A percentile compares a stretch with the other conserved stretches of the same genome.
Conservation (phyloP, 371 early-diverging fungal genomes). For the Phascolomyces articulosus region DNA sequence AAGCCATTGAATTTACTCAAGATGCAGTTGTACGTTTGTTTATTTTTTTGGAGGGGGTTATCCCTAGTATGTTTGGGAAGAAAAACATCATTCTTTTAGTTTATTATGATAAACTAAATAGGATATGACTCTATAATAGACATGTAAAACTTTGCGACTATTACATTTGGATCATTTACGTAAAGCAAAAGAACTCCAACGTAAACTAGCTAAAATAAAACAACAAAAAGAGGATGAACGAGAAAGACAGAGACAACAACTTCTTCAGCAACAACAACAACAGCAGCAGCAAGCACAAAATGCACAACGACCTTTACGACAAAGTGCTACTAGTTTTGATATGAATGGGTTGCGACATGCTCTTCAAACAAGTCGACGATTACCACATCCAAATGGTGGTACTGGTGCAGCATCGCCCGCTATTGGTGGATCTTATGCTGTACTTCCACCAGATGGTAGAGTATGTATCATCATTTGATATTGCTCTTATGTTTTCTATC, state of each 20-base stretch:
- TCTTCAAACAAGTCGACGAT: slow-evolving; percentile 5
- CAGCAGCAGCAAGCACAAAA: slow-evolving; percentile 4
- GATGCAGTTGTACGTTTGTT: slow-evolving; percentile 32
- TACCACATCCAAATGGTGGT: neutral
- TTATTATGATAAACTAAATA: neutral
- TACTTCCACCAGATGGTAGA: slow-evolving; percentile 17
- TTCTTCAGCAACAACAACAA: neutral
- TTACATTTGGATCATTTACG: slow-evolving; percentile 36
- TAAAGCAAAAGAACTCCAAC: slow-evolving; percentile 37
- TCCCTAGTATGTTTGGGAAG: too few species aligned
- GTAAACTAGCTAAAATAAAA: slow-evolving; percentile 13
- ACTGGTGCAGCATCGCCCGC: slow-evolving; percentile 15
- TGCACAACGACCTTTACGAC: neutral
- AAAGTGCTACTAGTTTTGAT: slow-evolving; percentile 3
- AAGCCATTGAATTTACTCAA: slow-evolving; percentile 37
- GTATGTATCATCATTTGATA: slow-evolving; percentile 4
- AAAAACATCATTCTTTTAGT: neutral
- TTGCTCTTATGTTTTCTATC: too few species aligned
- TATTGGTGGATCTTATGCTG: slow-evolving; percentile 37
- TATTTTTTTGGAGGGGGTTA: neutral
- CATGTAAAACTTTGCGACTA: slow-evolving; percentile 31
- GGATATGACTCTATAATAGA: slow-evolving; percentile 16
- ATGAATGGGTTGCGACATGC: slow-evolving; percentile 21
- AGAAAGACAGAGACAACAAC: neutral
- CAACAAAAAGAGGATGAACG: slow-evolving; percentile 11